phyloP scores from a whole-genome alignment of 2,329 filamentous ascomycete species.

The Verticillium tricorpus region DNA sequence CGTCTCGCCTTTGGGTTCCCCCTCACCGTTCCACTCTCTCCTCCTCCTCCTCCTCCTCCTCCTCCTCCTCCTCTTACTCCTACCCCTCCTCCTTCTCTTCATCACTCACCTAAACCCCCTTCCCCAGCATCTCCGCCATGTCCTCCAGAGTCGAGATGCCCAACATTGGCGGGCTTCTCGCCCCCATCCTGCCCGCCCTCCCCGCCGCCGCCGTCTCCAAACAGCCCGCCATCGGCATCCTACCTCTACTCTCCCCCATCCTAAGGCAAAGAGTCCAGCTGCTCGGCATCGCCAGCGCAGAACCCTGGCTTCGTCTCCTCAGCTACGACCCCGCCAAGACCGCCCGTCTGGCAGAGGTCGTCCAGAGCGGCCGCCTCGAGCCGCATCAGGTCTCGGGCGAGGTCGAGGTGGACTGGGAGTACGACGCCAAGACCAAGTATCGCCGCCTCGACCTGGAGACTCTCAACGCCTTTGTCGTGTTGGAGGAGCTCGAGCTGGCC shows the following conservation, averaged over 20 bases:
- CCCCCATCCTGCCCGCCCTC: conserved; percentile 55
- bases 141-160: conserved; percentile 11
- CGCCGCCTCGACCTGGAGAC: conserved; percentile 72
- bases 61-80: conserved; percentile 5
- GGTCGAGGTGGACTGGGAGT: conserved; percentile 68
- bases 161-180: conserved; percentile 43
- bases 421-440: conserved; percentile 59
- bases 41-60: neutral
- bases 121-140: neutral
- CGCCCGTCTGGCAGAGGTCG: conserved; percentile 55
- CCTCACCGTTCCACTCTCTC: neutral
- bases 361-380: conserved; percentile 60
- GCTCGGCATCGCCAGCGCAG: conserved; percentile 53
- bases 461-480: conserved; percentile 60
- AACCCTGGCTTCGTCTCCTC: conserved; percentile 69
- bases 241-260: conserved; percentile 61
- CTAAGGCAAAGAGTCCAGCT: conserved; percentile 63
- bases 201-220: conserved; percentile 55
- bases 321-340: conserved; percentile 60
- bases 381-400: conserved; percentile 80
- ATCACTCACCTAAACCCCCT: conserved; percentile 16
- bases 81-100: conserved; percentile 5
- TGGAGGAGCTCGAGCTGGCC: conserved; percentile 57
- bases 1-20: neutral
- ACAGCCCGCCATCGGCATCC: conserved; percentile 49